These are phyloP conservation scores for Pseudogymnoascus sp. DNA, from an alignment of 2,329 filamentous ascomycete species.

Conservation along the genomic window DNA sequence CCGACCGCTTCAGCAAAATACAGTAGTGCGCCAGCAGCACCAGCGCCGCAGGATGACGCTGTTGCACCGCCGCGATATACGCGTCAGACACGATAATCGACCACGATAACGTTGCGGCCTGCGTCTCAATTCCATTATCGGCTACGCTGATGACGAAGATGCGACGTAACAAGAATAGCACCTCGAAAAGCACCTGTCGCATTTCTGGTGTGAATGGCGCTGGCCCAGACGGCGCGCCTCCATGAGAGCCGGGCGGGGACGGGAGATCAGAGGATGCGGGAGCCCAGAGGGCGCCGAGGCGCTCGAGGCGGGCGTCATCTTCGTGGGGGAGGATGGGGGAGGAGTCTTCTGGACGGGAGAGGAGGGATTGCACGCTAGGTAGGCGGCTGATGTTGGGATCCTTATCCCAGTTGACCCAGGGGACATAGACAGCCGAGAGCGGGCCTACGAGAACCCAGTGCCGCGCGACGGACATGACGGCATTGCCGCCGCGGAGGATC, in stretches of 20 bases:
- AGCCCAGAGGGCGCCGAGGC: background rate
- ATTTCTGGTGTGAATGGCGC: conserved; percentile 6
- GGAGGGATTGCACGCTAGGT: background rate
- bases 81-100: conserved; percentile 28
- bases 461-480: background rate
- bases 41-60: conserved; percentile 30
- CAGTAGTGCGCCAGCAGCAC: conserved; percentile 32
- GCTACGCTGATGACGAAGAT: conserved; percentile 17
- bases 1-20: conserved; percentile 30
- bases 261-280: background rate
- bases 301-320: conserved; percentile 2
- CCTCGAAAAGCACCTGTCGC: conserved; percentile 13
- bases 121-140: conserved; percentile 17
- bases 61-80: conserved; percentile 27
- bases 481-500: conserved; percentile 11
- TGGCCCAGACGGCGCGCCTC: background rate
- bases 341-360: background rate
- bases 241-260: background rate
- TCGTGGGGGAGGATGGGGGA: conserved; percentile 1
- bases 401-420: conserved; percentile 2
- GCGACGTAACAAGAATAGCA: conserved; percentile 13
- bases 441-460: conserved; percentile 9
- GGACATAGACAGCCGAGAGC: background rate
- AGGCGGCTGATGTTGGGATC: background rate
- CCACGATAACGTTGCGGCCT: conserved; percentile 29